A percentile compares a stretch with the other conserved stretches of the same genome.
Conservation (phyloP, 108 stramenopile genomes). For the Cyclotella baltica region DNA sequence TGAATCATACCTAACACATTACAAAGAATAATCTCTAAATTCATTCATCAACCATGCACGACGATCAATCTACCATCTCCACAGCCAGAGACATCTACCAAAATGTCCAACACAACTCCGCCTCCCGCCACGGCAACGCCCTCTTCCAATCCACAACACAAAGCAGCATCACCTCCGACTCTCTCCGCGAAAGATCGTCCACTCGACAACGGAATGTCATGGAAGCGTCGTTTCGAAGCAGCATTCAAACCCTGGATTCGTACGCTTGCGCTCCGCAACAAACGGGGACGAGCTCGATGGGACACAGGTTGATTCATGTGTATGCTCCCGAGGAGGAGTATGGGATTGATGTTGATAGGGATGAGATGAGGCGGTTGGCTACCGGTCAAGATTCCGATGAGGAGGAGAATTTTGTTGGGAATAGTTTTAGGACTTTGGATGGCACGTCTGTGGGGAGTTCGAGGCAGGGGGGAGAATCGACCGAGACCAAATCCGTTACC, state of each 20-base stretch:
- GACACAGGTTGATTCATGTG: conserved; percentile 19
- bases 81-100: conserved; percentile 10
- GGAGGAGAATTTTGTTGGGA: neutral
- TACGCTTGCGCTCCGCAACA: neutral
- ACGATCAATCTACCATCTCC: neutral
- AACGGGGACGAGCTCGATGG: conserved; percentile 8
- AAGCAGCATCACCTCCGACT: neutral
- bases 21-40: no score
- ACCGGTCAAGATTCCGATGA: neutral
- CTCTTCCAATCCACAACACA: conserved; percentile 6
- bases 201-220: neutral
- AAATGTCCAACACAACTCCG: conserved; percentile 8
- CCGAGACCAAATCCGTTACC: neutral
- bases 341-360: conserved; percentile 22
- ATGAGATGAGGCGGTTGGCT: conserved; percentile 22
- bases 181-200: neutral
- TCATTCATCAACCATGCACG: neutral
- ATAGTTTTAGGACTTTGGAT: neutral
- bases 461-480: neutral
- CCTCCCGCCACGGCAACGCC: conserved; percentile 10
- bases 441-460: neutral
- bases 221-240: neutral
- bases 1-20: no score
- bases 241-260: neutral
- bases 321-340: conserved; percentile 10